Conservation (phyloP, 768 basidiomycete species). For the Phylloporus rhodoxanthus region DNA sequence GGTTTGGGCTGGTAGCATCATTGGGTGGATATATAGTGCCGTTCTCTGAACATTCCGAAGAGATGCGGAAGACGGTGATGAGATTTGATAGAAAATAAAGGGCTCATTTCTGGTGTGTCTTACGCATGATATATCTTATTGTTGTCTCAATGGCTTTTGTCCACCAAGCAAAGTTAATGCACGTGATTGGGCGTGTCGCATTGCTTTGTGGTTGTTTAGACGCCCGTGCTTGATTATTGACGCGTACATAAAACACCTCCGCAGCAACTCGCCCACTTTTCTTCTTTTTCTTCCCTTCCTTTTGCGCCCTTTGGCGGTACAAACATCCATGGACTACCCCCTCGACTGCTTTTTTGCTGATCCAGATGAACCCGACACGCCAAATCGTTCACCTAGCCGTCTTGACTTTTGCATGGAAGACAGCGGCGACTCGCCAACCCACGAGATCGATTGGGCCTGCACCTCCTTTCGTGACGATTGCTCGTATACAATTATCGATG, state of each 20-base stretch:
- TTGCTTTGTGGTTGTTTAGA: constrained; percentile 20
- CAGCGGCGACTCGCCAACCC: neutral
- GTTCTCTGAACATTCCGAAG: constrained; percentile 35
- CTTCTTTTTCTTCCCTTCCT: neutral
- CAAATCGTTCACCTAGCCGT: constrained; percentile 44
- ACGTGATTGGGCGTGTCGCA: constrained; percentile 23
- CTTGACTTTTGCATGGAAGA: constrained; percentile 35
- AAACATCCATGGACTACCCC: constrained; percentile 10
- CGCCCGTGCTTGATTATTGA: constrained; percentile 5
- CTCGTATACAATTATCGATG: constrained; percentile 3
- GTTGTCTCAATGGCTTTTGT: constrained; percentile 5
- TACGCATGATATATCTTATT: constrained; percentile 1
- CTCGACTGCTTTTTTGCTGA: constrained; percentile 8
- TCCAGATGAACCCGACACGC: constrained; percentile 15
- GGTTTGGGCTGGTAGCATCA: constrained; percentile 25
- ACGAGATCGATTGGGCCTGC: constrained; percentile 12
- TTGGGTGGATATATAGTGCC: constrained; percentile 39
- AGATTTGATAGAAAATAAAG: constrained; percentile 21
- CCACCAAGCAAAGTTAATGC: constrained; percentile 10
- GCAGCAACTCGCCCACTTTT: neutral
- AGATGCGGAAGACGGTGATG: constrained; percentile 33
- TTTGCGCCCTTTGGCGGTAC: neutral
- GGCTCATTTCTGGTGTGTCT: constrained; percentile 17
- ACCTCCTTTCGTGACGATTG: neutral
- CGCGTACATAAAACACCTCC: constrained; percentile 9